Base-by-base conservation (phyloP, 768 basidiomycete genomes). In the Cystoderma amianthinum region DNA sequence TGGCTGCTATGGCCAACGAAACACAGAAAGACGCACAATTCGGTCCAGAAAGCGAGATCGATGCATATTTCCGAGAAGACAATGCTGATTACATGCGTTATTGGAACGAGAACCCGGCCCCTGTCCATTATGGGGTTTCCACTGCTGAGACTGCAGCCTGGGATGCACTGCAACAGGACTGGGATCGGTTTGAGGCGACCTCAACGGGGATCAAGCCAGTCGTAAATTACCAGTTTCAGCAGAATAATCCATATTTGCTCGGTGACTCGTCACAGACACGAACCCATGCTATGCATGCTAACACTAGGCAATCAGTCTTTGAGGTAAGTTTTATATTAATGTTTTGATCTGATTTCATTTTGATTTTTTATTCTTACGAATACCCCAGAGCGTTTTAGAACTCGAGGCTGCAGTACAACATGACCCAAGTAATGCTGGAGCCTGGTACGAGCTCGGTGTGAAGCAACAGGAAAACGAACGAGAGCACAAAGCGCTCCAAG, bases 391-490 rank as follows among this genome's bases (percentile, higher is more conserved):
- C 49, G 80, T 97, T 6, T 68, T 97, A 21, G 85, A 92, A 57
- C 69, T 91, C 10, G 95, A 99, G 64, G 95, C 95, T 5, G 74
- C 73, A 18, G 92, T 95, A 11, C 89, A 95, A 55, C 75, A 72
- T 30, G 76, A 92, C 51, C 80, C 83, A 46, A 64, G 58, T 6
- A 75, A 86, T 50, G 80, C 86, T 3, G 49, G 62, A 24, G 84
- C 82, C 6, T 99, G 96, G 96, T 94, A 77, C 55, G 78, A 85
- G 49, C 81, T 98, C 38, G 96, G 96, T 18, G 82, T 99, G 37
- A 93, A 89, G 61, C 96, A 98, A 55, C 96, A 99, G 60, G 94
- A 96, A 62, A 96, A 94, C 57, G 96, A 99, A 60, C 81, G 94
- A 12, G 96, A 99, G 63, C 72, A 75, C 5, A 83, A 90, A 51